Conservation (phyloP, 805 yeast genomes). For the Lachancea sp. region DNA sequence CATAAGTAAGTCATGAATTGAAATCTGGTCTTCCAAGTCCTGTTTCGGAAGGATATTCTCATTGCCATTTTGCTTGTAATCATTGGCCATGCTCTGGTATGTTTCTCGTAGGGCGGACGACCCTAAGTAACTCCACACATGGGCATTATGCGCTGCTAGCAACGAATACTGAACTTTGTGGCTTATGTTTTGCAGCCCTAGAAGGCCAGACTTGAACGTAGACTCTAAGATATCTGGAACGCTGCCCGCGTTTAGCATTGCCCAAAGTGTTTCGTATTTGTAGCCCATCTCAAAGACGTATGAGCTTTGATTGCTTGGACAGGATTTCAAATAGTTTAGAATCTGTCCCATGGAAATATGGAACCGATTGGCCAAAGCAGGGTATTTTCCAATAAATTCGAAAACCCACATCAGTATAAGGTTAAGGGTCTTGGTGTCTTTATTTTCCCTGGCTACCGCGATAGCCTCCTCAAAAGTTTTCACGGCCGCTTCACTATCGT, state of each 20-base stretch:
- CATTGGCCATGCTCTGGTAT: slow-evolving; percentile 11
- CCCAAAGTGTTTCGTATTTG: slow-evolving; percentile 55
- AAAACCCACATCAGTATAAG: slow-evolving; percentile 69
- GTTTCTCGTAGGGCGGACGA: slow-evolving; percentile 13
- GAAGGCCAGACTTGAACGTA: slow-evolving; percentile 47
- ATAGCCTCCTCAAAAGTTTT: slow-evolving; percentile 83
- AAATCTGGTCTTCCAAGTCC: slow-evolving; percentile 34
- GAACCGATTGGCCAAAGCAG: slow-evolving; percentile 46
- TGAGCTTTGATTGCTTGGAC: slow-evolving; percentile 26
- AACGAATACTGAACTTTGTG: slow-evolving; percentile 23
- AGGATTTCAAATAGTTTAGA: slow-evolving; percentile 43
- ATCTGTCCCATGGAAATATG: slow-evolving; percentile 60
- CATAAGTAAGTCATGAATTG: slow-evolving; percentile 36
- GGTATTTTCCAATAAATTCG: slow-evolving; percentile 62
- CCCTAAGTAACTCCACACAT: slow-evolving; percentile 23
- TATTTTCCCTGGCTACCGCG: slow-evolving; percentile 78
- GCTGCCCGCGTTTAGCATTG: slow-evolving; percentile 46
- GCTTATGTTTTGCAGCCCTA: slow-evolving; percentile 42
- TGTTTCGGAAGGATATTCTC: too few relatives aligned
- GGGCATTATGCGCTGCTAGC: slow-evolving; percentile 12
- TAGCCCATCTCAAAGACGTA: slow-evolving; percentile 47
- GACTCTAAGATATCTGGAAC: slow-evolving; percentile 47
- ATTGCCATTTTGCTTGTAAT: not conserved
- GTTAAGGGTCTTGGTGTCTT: slow-evolving; percentile 66
- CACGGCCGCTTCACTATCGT: slow-evolving; percentile 60